phyloP scores from a whole-genome alignment of 31 red algal genomes.

The Odonthalia washingtoniensis region DNA sequence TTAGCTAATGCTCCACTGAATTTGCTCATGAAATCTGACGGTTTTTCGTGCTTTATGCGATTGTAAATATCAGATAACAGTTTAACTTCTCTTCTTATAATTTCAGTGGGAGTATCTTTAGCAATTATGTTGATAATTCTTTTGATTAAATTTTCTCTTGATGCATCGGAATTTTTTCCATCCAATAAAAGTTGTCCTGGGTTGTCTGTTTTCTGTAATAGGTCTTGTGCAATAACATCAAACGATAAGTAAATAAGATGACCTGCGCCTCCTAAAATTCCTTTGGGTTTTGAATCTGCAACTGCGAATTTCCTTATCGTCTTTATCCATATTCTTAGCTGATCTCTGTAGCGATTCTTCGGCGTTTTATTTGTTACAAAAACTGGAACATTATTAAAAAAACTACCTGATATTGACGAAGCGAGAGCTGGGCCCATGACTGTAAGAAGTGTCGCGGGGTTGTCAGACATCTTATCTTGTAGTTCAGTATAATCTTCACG shows the following conservation, averaged over 20 bases:
- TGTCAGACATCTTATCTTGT: no score
- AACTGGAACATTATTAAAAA: no score
- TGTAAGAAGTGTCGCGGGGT: no score
- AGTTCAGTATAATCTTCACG: no score
- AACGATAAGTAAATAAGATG: conserved; percentile 49
- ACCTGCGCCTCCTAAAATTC: conserved; percentile 28
- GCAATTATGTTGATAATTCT: conserved; percentile 19
- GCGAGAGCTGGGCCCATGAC: no score
- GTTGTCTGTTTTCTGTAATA: conserved; percentile 29
- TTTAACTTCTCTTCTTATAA: conserved; percentile 25
- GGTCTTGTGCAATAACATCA: conserved; percentile 42
- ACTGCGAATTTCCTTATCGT: conserved; percentile 40
- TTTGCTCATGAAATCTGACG: conserved; percentile 1
- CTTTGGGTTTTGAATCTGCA: conserved; percentile 32
- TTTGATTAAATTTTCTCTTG: conserved; percentile 4
- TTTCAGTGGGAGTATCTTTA: conserved; percentile 49
- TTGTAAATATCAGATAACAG: conserved; percentile 12
- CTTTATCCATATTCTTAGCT: conserved; percentile 23
- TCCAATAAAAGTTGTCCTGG: conserved; percentile 28
- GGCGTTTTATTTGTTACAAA: conserved; percentile 23
- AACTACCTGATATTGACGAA: no score
- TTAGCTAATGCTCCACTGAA: conserved; percentile 25
- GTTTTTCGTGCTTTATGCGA: no score
- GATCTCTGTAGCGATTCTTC: conserved; percentile 25
- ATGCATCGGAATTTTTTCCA: neutral